Conservation (phyloP, 2,329 filamentous ascomycete species). For the Diaporthe citrichinensis region DNA sequence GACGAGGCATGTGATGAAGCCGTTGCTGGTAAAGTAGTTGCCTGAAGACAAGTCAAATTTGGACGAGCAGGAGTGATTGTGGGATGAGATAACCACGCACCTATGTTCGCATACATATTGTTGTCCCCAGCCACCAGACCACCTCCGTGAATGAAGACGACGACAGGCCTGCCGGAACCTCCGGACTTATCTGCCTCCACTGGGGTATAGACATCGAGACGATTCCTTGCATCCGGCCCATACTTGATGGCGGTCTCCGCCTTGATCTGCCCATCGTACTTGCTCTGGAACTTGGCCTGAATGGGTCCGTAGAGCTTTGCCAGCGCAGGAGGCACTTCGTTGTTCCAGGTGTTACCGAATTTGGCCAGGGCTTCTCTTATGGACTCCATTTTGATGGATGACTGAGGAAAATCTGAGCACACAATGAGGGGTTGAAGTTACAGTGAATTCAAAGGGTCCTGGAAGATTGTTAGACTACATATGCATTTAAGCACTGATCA, state of each 20-base stretch:
- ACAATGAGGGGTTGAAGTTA: not conserved
- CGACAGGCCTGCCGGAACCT: constrained; percentile 35
- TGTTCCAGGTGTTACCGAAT: constrained; percentile 38
- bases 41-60: constrained; percentile 38
- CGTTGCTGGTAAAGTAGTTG: constrained; percentile 46
- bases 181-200: constrained; percentile 19
- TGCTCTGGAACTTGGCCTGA: constrained; percentile 33
- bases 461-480: not conserved
- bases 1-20: constrained; percentile 45
- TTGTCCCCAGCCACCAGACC: constrained; percentile 44
- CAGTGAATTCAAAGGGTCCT: not conserved
- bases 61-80: not conserved
- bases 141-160: constrained; percentile 45
- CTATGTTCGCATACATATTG: constrained; percentile 42
- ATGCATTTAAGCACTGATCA: not conserved
- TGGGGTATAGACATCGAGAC: constrained; percentile 42
- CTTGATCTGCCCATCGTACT: constrained; percentile 31
- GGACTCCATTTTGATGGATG: constrained; percentile 33
- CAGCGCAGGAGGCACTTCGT: constrained; percentile 19
- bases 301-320: constrained; percentile 35
- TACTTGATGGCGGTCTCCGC: constrained; percentile 42
- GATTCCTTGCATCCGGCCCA: constrained; percentile 38
- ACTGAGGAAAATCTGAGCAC: not conserved
- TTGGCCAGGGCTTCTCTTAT: constrained; percentile 36
- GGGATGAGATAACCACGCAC: constrained; percentile 12